phyloP scores from a whole-genome alignment of 148 eudicot genomes.

The Agrostemma githago region DNA sequence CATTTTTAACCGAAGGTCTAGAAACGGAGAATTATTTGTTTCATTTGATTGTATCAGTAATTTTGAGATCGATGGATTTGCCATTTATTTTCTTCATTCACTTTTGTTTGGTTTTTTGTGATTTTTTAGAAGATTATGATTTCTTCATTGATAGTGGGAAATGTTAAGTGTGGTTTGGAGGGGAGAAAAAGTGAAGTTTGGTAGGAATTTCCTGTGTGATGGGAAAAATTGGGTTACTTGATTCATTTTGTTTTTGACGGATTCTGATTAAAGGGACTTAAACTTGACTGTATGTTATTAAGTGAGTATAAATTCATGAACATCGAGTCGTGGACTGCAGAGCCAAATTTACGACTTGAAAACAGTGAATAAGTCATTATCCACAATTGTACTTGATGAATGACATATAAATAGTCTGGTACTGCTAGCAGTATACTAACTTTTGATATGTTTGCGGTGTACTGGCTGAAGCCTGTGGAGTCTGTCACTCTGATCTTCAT shows the following conservation, averaged over 20 bases:
- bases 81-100: not conserved
- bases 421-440: not conserved
- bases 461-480: slow-evolving; percentile 84
- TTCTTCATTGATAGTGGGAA: not conserved
- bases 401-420: not conserved
- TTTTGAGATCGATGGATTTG: not conserved
- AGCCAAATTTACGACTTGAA: not conserved
- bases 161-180: not conserved
- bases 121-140: not conserved
- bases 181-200: not conserved
- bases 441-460: slow-evolving; percentile 19
- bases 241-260: not conserved
- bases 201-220: not conserved
- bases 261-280: not conserved
- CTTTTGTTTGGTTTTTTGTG: not conserved
- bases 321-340: not conserved
- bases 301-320: not conserved
- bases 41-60: no score
- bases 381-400: not conserved
- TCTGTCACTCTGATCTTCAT: slow-evolving; percentile 98
- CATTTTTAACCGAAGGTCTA: no score
- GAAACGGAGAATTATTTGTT: no score
- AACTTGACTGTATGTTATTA: not conserved
- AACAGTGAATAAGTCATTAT: not conserved
- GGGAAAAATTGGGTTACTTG: not conserved